Conservation (phyloP, 1,284 basidiomycete genomes). For the Ustilago curta region DNA sequence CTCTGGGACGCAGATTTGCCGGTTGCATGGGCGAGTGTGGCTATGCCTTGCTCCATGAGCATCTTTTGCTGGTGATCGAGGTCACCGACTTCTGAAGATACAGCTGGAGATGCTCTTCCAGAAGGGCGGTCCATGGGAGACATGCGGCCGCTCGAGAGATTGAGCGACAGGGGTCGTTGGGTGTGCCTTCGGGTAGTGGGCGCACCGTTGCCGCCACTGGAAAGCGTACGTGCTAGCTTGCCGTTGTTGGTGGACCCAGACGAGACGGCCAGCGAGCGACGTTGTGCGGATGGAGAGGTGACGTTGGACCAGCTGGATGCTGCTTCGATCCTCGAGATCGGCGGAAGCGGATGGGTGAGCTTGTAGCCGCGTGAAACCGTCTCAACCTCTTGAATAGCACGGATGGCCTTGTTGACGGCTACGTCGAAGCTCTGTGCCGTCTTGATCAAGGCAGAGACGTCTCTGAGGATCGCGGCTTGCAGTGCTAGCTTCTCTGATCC, state of each 20-base stretch:
- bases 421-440: constrained; percentile 58
- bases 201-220: constrained; percentile 27
- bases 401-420: constrained; percentile 58
- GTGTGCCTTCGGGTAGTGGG: constrained; percentile 36
- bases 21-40: constrained; percentile 4
- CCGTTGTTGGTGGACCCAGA: constrained; percentile 13
- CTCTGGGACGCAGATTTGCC: constrained; percentile 22
- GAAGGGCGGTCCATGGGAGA: constrained; percentile 34
- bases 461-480: constrained; percentile 21
- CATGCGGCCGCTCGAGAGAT: constrained; percentile 29
- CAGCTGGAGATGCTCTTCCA: constrained; percentile 30
- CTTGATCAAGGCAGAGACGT: constrained; percentile 37
- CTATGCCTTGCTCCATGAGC: constrained; percentile 27
- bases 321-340: constrained; percentile 67
- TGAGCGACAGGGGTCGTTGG: constrained; percentile 33
- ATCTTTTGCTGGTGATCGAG: constrained; percentile 20
- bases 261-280: constrained; percentile 14
- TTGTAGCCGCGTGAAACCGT: constrained; percentile 65
- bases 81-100: constrained; percentile 18
- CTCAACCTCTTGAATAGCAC: constrained; percentile 67
- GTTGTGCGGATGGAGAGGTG: constrained; percentile 27
- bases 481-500: constrained; percentile 24
- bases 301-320: constrained; percentile 12
- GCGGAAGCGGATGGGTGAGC: constrained; percentile 64
- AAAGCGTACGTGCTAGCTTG: constrained; percentile 45